Evolutionary conservation across 2,329 filamentous ascomycete species (phyloP).

Genomic region (Aspergillus amoenus): DNA sequence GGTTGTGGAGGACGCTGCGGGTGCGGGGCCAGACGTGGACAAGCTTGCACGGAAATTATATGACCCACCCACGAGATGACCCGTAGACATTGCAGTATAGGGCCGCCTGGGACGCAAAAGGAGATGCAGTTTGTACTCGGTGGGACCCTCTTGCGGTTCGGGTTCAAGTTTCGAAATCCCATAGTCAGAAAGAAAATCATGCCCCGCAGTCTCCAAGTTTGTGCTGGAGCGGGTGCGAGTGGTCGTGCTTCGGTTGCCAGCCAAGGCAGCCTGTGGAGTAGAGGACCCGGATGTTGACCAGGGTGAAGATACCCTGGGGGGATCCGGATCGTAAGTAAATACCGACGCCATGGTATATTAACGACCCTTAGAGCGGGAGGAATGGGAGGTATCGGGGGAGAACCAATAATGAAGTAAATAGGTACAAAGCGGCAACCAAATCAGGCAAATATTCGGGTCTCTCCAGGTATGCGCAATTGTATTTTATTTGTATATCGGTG

Average conservation of each 20-base stretch:
- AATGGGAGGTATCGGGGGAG: no score
- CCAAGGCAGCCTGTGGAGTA: slow-evolving; percentile 35
- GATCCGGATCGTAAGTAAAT: slow-evolving; percentile 90
- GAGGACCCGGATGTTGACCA: slow-evolving; percentile 66
- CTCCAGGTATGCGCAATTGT: slow-evolving; percentile 6
- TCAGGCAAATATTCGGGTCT: slow-evolving; percentile 8
- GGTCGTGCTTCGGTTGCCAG: slow-evolving; percentile 22
- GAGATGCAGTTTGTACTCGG: slow-evolving; percentile 94
- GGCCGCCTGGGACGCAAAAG: slow-evolving; percentile 74
- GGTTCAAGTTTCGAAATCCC: slow-evolving; percentile 75
- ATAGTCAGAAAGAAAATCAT: slow-evolving; percentile 52
- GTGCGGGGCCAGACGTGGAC: slow-evolving; percentile 19
- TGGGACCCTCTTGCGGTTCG: slow-evolving; percentile 90
- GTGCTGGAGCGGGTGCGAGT: slow-evolving; percentile 31
- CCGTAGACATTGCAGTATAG: slow-evolving; percentile 71
- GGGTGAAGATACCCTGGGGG: slow-evolving; percentile 83
- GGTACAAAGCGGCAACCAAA: not conserved
- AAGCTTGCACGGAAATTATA: slow-evolving; percentile 43
- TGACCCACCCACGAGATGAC: slow-evolving; percentile 52
- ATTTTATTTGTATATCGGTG: slow-evolving; percentile 7
- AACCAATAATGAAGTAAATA: not conserved
- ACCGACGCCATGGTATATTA: slow-evolving; percentile 74
- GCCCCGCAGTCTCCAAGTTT: slow-evolving; percentile 41
- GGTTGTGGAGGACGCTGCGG: slow-evolving; percentile 13
- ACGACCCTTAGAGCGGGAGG: not conserved